Conservation (phyloP, 2,329 filamentous ascomycete genomes). For the Scytalidium lignicola region DNA sequence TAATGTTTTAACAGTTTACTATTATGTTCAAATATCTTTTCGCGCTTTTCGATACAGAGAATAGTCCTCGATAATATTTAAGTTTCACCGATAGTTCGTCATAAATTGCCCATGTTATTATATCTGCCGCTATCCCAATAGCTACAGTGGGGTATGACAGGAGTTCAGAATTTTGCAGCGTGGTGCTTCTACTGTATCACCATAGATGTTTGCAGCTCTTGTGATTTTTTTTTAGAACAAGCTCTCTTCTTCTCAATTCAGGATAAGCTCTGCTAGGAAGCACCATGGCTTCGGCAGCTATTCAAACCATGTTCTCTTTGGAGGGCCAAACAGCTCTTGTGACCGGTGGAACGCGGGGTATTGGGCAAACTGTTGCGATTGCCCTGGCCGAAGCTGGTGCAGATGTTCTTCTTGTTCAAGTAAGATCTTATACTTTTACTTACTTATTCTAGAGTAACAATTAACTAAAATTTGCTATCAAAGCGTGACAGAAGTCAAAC, state of each 20-base stretch:
- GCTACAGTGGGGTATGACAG: too few relatives aligned
- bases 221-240: background rate
- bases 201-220: background rate
- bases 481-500: slow-evolving; percentile 24
- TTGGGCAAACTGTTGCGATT: slow-evolving; percentile 32
- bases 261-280: too few relatives aligned
- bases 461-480: background rate
- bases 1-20: too few relatives aligned
- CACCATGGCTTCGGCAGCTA: slow-evolving; percentile 18
- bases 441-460: background rate
- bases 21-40: too few relatives aligned
- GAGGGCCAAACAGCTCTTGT: slow-evolving; percentile 32
- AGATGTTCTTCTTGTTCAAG: slow-evolving; percentile 35
- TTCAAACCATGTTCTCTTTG: slow-evolving; percentile 26
- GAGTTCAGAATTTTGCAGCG: too few relatives aligned
- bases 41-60: too few relatives aligned
- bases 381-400: slow-evolving; percentile 34
- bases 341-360: slow-evolving; percentile 33
- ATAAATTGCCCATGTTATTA: too few relatives aligned
- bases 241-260: too few relatives aligned
- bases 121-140: too few relatives aligned
- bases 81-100: too few relatives aligned
- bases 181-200: background rate
- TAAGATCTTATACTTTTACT: slow-evolving; percentile 9
- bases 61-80: too few relatives aligned